These are phyloP conservation scores for Nigrograna mackinnonii DNA, from an alignment of 2,329 filamentous ascomycete genomes.

Conservation along the genomic window DNA sequence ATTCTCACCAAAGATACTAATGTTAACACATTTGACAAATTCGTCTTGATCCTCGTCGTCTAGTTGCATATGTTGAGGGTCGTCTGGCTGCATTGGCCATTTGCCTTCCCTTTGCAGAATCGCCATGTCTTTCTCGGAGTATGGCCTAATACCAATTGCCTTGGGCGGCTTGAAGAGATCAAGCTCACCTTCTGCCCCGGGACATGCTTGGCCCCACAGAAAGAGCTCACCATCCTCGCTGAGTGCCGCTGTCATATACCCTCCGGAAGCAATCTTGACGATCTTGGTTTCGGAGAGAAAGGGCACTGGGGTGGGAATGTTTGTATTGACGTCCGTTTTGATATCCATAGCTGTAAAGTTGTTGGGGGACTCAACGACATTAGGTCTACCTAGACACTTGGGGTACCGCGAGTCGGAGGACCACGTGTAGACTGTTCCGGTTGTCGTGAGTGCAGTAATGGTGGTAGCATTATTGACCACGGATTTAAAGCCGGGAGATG, in stretches of 20 bases:
- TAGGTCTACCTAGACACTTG: conserved; percentile 25
- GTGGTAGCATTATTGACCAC: conserved; percentile 26
- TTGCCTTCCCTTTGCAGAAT: conserved; percentile 1
- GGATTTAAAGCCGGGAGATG: too few species aligned
- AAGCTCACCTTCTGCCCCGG: conserved; percentile 4
- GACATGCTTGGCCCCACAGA: conserved; percentile 35
- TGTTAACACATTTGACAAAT: conserved; percentile 24
- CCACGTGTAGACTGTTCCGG: conserved; percentile 22
- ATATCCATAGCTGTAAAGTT: too few species aligned
- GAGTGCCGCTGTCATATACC: conserved; percentile 35
- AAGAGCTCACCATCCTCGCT: conserved; percentile 34
- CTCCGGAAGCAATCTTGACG: conserved; percentile 27
- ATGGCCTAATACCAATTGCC: neutral
- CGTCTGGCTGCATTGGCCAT: conserved; percentile 1
- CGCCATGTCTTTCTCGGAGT: conserved; percentile 1
- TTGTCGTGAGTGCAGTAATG: conserved; percentile 16
- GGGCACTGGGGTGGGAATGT: conserved; percentile 13
- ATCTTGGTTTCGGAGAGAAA: conserved; percentile 30
- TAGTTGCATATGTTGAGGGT: conserved; percentile 3
- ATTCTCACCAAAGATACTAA: conserved; percentile 21
- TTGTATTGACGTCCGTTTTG: neutral
- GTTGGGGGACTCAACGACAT: neutral
- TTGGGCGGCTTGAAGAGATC: neutral
- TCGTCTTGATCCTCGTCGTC: conserved; percentile 25
- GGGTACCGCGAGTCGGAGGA: conserved; percentile 27